Conservation (phyloP, 495 filamentous ascomycete species). For the Neurospora terricola region DNA sequence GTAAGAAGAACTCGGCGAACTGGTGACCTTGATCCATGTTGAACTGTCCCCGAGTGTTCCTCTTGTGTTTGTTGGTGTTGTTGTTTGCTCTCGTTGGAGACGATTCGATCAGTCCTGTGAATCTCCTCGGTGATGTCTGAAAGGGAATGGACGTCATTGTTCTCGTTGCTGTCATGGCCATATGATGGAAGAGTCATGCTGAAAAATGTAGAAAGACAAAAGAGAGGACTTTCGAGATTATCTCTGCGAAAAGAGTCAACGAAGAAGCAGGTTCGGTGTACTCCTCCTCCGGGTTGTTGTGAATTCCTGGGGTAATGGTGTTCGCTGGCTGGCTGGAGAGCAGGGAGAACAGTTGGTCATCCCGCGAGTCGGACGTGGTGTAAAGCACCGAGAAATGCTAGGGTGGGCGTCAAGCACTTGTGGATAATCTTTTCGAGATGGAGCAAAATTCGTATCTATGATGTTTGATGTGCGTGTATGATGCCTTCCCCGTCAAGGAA, state of each 20-base stretch:
- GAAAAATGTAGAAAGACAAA: background rate
- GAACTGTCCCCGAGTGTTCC: background rate
- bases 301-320: background rate
- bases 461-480: background rate
- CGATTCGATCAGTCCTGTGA: background rate
- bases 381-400: background rate
- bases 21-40: background rate
- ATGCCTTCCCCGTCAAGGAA: background rate
- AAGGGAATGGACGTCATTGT: background rate
- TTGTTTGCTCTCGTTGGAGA: background rate
- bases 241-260: background rate
- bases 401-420: background rate
- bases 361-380: background rate
- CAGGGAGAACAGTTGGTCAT: background rate
- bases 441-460: background rate
- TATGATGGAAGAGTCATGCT: background rate
- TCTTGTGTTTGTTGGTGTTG: background rate
- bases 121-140: background rate
- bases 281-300: background rate
- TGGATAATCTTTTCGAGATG: background rate
- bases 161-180: background rate
- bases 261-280: background rate
- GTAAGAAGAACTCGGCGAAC: slow-evolving; percentile 10
- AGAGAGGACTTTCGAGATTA: background rate
- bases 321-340: background rate